Conservation (phyloP, 345 rosid genomes). For the Rubroshorea leprosula region DNA sequence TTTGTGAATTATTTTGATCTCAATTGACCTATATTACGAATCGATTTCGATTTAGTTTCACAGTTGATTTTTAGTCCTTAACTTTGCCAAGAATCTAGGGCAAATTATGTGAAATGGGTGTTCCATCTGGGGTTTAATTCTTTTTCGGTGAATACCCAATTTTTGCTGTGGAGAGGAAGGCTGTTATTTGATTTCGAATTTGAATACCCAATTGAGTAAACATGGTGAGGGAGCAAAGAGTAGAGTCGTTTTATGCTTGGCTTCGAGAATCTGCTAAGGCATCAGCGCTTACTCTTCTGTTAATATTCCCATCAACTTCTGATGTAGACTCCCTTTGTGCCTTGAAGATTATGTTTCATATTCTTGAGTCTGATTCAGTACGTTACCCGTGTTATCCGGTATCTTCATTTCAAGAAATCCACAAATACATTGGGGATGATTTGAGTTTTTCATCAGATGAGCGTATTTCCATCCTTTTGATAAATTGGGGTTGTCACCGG, state of each 20-base stretch:
- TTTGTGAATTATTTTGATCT: no score
- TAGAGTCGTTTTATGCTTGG: conserved; percentile 60
- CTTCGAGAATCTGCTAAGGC: conserved; percentile 68
- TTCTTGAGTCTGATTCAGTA: conserved; percentile 87
- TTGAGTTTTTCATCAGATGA: conserved; percentile 38
- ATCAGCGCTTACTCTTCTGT: conserved; percentile 56
- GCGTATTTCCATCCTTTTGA: conserved; percentile 57
- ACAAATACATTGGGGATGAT: conserved; percentile 57
- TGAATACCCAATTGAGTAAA: conserved; percentile 12
- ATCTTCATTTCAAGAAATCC: conserved; percentile 75
- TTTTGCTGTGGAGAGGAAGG: no score
- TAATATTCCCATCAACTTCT: conserved; percentile 87
- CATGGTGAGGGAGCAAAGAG: conserved; percentile 79
- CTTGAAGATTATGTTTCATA: conserved; percentile 69
- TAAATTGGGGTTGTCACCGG: conserved; percentile 93
- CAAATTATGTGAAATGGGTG: no score
- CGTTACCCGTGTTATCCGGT: conserved; percentile 93
- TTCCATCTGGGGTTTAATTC: no score
- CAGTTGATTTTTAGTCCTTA: no score
- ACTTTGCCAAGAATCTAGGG: no score
- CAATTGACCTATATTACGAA: no score
- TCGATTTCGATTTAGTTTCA: no score
- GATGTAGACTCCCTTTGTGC: conserved; percentile 91
- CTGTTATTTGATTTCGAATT: neutral
- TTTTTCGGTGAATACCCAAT: no score